These are phyloP conservation scores for Podospora conica DNA, from an alignment of 495 filamentous ascomycete species.

Conservation along the genomic window DNA sequence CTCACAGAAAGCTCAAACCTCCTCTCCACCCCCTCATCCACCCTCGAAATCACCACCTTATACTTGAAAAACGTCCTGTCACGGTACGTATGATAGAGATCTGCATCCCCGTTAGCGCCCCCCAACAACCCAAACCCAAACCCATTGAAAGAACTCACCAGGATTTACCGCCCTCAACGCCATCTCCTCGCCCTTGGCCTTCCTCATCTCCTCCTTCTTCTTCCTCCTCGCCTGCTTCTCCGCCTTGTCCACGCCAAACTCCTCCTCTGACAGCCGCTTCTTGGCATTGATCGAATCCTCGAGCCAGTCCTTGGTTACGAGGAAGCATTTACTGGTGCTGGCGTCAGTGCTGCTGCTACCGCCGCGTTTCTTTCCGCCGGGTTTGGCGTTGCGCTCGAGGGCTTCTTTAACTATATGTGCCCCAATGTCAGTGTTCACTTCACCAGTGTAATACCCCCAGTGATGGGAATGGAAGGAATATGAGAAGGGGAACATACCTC, in stretches of 20 bases:
- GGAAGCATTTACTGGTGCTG: constrained; percentile 2
- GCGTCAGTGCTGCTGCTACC: too few species aligned
- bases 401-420: constrained; percentile 17
- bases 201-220: constrained; percentile 27
- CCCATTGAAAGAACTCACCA: too few species aligned
- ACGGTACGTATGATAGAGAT: constrained; percentile 25
- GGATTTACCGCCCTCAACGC: constrained; percentile 32
- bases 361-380: too few species aligned
- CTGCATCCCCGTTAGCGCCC: neutral
- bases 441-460: too few species aligned
- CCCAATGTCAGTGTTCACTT: neutral
- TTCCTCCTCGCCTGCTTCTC: constrained; percentile 26
- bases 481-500: neutral
- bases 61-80: constrained; percentile 34
- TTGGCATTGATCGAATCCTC: constrained; percentile 27
- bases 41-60: constrained; percentile 25
- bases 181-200: constrained; percentile 44
- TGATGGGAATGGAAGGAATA: neutral
- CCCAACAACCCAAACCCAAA: neutral
- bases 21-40: constrained; percentile 28
- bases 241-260: constrained; percentile 19
- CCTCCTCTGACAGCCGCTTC: constrained; percentile 14
- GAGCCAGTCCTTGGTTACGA: constrained; percentile 38
- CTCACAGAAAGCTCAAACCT: constrained; percentile 33
- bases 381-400: constrained; percentile 13